Conservation (phyloP, 306 rosid genomes). For the Pyrus communis region DNA sequence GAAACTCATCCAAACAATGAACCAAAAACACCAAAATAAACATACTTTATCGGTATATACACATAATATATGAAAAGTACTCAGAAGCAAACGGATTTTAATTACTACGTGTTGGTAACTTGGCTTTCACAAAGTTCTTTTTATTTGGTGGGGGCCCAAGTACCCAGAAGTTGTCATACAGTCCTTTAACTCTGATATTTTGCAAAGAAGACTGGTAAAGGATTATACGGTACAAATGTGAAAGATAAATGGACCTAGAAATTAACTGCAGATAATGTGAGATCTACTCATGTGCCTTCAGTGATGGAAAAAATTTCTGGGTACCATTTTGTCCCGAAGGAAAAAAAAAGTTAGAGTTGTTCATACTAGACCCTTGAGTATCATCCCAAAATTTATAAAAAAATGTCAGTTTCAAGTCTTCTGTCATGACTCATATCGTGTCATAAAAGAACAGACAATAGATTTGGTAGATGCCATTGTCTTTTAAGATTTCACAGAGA, state of each 20-base stretch:
- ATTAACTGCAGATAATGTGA: neutral
- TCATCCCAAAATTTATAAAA: neutral
- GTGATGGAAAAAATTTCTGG: too few relatives aligned
- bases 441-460: neutral
- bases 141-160: too few relatives aligned
- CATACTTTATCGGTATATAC: too few relatives aligned
- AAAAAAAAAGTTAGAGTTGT: neutral
- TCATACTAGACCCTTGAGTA: neutral
- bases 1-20: too few relatives aligned
- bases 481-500: neutral
- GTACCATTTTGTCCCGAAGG: neutral
- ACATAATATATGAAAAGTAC: neutral
- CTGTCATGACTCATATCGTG: neutral
- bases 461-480: neutral
- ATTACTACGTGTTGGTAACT: neutral
- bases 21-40: too few relatives aligned
- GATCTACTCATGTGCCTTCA: too few relatives aligned
- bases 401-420: neutral
- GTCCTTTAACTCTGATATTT: neutral
- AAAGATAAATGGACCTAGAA: neutral
- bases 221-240: neutral
- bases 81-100: neutral
- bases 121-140: too few relatives aligned
- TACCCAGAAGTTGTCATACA: too few relatives aligned
- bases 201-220: neutral